Evolutionary conservation across 352 stramenopile genomes (phyloP).

Genomic region (Phytophthora tentaculata): DNA sequence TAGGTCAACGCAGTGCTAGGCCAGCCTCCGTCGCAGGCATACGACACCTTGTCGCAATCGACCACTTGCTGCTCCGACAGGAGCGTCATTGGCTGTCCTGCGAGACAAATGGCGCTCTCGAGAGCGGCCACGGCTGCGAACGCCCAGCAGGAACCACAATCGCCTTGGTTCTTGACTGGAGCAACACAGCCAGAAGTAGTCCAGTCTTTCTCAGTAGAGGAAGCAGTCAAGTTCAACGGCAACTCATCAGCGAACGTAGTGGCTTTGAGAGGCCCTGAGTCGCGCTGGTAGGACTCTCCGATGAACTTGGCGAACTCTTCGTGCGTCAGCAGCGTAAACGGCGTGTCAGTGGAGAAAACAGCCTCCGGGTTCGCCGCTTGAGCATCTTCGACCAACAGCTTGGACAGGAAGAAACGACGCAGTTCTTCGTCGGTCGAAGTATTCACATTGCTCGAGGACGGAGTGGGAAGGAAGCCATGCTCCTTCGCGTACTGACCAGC

Average conservation of each 20-base stretch:
- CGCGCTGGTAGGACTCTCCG: slow-evolving; percentile 46
- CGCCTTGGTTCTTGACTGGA: slow-evolving; percentile 95
- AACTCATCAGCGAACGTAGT: slow-evolving; percentile 4
- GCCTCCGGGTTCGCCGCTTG: slow-evolving; percentile 64
- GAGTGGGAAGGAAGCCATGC: slow-evolving; percentile 46
- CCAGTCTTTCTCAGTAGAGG: slow-evolving; percentile 56
- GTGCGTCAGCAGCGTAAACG: slow-evolving; percentile 77
- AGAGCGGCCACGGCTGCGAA: slow-evolving; percentile 94
- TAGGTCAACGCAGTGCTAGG: slow-evolving; percentile 90
- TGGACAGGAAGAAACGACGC: slow-evolving; percentile 64
- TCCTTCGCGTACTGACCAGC: slow-evolving; percentile 53
- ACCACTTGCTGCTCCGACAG: slow-evolving; percentile 94
- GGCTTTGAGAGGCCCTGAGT: slow-evolving; percentile 2
- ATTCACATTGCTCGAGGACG: slow-evolving; percentile 1
- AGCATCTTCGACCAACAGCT: slow-evolving; percentile 58
- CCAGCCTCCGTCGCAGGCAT: slow-evolving; percentile 92
- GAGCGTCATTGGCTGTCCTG: slow-evolving; percentile 66
- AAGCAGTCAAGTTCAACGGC: slow-evolving; percentile 14
- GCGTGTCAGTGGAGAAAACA: slow-evolving; percentile 67
- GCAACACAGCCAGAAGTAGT: slow-evolving; percentile 63
- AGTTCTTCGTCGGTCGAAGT: slow-evolving; percentile 57
- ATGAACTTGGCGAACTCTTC: slow-evolving; percentile 69
- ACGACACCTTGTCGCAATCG: slow-evolving; percentile 85
- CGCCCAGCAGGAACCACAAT: slow-evolving; percentile 97
- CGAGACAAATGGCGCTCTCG: slow-evolving; percentile 91